These are phyloP conservation scores for Elasticomyces elasticus DNA, from an alignment of 495 filamentous ascomycete genomes.

Conservation along the genomic window DNA sequence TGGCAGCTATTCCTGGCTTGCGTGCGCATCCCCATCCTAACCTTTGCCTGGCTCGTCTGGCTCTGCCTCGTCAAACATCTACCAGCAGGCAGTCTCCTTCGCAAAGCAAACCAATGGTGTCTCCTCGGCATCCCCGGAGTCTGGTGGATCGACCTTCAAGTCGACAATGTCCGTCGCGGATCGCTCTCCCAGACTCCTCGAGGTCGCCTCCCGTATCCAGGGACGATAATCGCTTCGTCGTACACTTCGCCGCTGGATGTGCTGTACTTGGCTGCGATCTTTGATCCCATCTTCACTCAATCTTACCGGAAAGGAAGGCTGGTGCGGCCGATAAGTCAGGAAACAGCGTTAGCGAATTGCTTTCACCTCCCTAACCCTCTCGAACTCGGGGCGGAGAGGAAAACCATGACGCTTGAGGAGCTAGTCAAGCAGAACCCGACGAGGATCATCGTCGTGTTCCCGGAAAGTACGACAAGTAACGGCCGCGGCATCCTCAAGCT, in stretches of 20 bases:
- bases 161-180: conserved; percentile 89
- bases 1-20: conserved; percentile 54
- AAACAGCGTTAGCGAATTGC: conserved; percentile 59
- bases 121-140: conserved; percentile 78
- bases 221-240: conserved; percentile 74
- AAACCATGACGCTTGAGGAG: conserved; percentile 48
- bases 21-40: conserved; percentile 70
- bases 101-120: conserved; percentile 78
- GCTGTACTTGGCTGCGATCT: conserved; percentile 91
- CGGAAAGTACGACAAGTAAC: conserved; percentile 90
- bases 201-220: conserved; percentile 60
- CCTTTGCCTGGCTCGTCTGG: conserved; percentile 61
- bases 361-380: conserved; percentile 34
- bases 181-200: conserved; percentile 47
- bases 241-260: conserved; percentile 89
- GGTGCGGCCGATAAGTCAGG: conserved; percentile 65
- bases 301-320: conserved; percentile 63
- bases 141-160: conserved; percentile 96
- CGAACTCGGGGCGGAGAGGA: conserved; percentile 1
- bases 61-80: conserved; percentile 66
- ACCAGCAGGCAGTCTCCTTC: conserved; percentile 64
- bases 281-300: conserved; percentile 86
- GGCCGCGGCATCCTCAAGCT: conserved; percentile 82
- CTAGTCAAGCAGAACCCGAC: conserved; percentile 59
- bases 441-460: conserved; percentile 73